Evolutionary conservation across 2,329 filamentous ascomycete genomes (phyloP), one percentile per base, ranked within the genome.

Genomic region (Aspergillus persii): DNA sequence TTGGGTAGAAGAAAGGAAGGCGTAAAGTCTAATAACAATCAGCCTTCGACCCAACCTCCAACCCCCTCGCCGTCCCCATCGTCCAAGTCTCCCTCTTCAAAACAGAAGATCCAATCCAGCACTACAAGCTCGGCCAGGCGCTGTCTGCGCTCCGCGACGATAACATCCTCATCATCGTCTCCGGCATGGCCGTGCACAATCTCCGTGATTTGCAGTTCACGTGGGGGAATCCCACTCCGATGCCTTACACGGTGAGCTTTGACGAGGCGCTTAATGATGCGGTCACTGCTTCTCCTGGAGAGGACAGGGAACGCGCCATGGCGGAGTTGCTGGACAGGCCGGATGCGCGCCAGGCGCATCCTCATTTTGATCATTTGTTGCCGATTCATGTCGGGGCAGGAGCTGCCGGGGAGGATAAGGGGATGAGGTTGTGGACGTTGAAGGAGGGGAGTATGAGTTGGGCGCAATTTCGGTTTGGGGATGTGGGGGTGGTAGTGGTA

Each of bases 151-250:
- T 92, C 1, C 83, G 90, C 15, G 85, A 89, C 15, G 83, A 90
- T 56, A 84, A 84, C 18, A 81, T 91, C 54, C 79, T 89, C 52
- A 86, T 92, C 60, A 84, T 92, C 50, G 84, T 84, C 27, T 88
- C 88, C 0, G 89, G 89, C 9, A 91, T 92, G 88, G 87, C 88
- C 0, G 89, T 90, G 26, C 88, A 90, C 66, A 90, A 90, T 65
- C 76, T 90, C 39, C 79, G 84, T 1, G 84, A 89, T 63, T 53
- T 85, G 65, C 76, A 75, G 18, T 77, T 79, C 66, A 72, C 76
- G 12, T 77, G 79, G 64, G 79, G 78, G 7, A 73, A 79, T 50
- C 73, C 77, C 9, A 67, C 66, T 8, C 81, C 84, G 0, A 62
- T 86, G 66, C 82, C 85, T 9, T 88, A 88, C 67, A 75, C 83